Conservation (phyloP, 495 filamentous ascomycete genomes). For the Pseudotulostoma volvatum region DNA sequence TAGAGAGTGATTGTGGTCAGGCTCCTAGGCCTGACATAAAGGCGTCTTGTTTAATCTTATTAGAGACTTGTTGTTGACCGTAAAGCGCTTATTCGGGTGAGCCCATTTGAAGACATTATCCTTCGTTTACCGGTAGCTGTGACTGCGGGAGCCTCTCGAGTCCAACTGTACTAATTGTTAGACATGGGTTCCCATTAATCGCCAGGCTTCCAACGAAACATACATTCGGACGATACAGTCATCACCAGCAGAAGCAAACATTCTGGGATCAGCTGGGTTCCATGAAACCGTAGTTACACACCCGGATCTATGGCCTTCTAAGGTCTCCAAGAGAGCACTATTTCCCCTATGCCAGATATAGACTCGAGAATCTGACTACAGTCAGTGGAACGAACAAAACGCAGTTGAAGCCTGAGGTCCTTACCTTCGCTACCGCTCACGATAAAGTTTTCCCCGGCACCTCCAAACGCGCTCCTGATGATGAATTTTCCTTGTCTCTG, state of each 20-base stretch:
- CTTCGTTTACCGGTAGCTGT: constrained; percentile 11
- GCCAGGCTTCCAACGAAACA: constrained; percentile 18
- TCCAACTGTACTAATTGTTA: constrained; percentile 23
- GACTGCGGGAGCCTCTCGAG: constrained; percentile 18
- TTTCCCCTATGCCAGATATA: constrained; percentile 85
- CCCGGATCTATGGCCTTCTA: constrained; percentile 57
- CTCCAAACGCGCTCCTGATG: constrained; percentile 72
- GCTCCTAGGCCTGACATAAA: no score
- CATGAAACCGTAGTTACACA: constrained; percentile 84
- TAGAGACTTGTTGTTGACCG: constrained; percentile 22
- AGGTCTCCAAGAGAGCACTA: constrained; percentile 52
- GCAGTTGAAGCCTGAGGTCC: no score
- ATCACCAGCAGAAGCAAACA: constrained; percentile 88
- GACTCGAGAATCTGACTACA: constrained; percentile 48
- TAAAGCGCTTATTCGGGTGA: constrained; percentile 27
- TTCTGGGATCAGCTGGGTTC: constrained; percentile 65
- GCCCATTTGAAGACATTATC: constrained; percentile 17
- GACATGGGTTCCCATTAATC: neutral
- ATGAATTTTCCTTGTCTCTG: constrained; percentile 55
- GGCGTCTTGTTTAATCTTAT: no score
- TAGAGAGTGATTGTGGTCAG: no score
- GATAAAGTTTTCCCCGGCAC: constrained; percentile 79
- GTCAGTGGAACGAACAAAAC: constrained; percentile 13
- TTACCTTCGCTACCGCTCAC: constrained; percentile 84
- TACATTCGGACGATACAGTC: constrained; percentile 79